phyloP scores from a whole-genome alignment of 2,329 filamentous ascomycete genomes.

The Alternaria brassicae region DNA sequence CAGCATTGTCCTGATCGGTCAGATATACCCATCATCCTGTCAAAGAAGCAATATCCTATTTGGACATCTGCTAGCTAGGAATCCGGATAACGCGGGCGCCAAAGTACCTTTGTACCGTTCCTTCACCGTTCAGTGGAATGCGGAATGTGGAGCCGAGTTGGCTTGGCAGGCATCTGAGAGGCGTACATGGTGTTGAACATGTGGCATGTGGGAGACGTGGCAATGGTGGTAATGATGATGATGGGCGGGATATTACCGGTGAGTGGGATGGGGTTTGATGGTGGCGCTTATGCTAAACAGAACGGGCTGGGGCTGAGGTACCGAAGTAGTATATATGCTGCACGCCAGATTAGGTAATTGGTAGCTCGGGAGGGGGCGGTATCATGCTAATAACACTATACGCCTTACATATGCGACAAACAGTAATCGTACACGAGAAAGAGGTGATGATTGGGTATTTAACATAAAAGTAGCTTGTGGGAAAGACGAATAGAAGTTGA shows the following conservation, averaged over 20 bases:
- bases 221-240: neutral
- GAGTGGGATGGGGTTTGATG: neutral
- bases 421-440: neutral
- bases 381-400: neutral
- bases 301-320: neutral
- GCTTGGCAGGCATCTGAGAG: neutral
- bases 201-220: neutral
- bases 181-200: neutral
- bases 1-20: slow-evolving; percentile 19
- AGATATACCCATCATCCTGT: neutral
- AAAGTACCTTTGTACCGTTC: neutral
- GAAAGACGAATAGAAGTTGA: neutral
- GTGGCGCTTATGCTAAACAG: neutral
- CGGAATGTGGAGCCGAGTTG: neutral
- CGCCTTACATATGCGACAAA: neutral
- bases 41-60: neutral
- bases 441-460: neutral
- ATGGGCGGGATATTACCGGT: neutral
- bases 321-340: neutral
- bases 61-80: neutral
- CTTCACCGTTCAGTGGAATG: neutral
- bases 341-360: neutral
- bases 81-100: neutral
- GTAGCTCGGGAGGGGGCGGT: neutral
- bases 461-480: neutral